A percentile compares a stretch with the other conserved stretches of the same genome.
These are phyloP conservation scores for Caryopteris hybrid DNA, from an alignment of 305 asterid genomes.

Conservation along the genomic window DNA sequence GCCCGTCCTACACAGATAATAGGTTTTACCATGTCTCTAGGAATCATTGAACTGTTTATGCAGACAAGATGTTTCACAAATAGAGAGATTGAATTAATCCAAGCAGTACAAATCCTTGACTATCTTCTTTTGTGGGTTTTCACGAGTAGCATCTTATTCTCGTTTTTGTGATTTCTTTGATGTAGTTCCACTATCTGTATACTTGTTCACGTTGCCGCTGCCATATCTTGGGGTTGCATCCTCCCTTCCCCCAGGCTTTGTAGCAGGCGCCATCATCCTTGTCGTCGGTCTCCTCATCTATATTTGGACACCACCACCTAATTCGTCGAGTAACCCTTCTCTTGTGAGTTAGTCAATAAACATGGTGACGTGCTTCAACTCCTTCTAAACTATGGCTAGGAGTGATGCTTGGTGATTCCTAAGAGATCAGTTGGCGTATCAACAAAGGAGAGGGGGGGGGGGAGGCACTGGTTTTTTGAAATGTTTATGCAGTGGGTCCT, in stretches of 20 bases:
- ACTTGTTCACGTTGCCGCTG: slow-evolving; percentile 81
- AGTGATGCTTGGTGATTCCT: slow-evolving; percentile 3
- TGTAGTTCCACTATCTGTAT: slow-evolving; percentile 85
- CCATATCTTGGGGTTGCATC: slow-evolving; percentile 88
- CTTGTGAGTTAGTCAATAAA: slow-evolving; percentile 24
- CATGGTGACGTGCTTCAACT: not conserved
- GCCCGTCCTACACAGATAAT: too few relatives aligned
- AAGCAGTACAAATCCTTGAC: too few relatives aligned
- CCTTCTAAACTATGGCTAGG: too few relatives aligned
- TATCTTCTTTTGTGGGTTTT: too few relatives aligned
- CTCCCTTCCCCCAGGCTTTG: slow-evolving; percentile 84
- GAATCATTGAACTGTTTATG: too few relatives aligned
- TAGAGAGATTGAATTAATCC: too few relatives aligned
- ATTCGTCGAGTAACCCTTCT: slow-evolving; percentile 32
- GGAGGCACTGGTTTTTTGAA: too few relatives aligned
- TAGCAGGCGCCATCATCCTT: slow-evolving; percentile 67
- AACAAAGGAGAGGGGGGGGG: too few relatives aligned
- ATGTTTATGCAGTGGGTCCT: too few relatives aligned
- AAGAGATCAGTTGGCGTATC: not conserved
- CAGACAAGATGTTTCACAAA: too few relatives aligned
- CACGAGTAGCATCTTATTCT: slow-evolving; percentile 4
- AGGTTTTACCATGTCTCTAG: too few relatives aligned
- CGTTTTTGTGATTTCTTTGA: not conserved
- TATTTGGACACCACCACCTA: slow-evolving; percentile 56
- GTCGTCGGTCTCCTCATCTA: slow-evolving; percentile 62